Percentiles rank a stretch among this genome's conserved stretches.
These are phyloP conservation scores for Isabelozyma gotoi DNA, from an alignment of 805 yeast species.

Conservation along the genomic window DNA sequence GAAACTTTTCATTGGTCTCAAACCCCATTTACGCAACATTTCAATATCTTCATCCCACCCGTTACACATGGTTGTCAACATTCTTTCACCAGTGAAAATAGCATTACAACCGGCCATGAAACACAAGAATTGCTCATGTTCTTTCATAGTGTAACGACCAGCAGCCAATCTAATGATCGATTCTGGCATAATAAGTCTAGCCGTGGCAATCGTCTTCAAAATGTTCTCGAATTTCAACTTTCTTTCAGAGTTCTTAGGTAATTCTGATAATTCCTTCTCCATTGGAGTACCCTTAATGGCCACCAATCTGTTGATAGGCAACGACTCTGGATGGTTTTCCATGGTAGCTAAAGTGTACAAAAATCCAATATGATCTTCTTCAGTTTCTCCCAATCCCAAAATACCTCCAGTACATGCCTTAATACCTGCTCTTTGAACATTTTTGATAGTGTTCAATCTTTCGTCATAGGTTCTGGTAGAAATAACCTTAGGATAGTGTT, in stretches of 20 bases:
- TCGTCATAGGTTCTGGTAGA: conserved; percentile 73
- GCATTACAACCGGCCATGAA: conserved; percentile 81
- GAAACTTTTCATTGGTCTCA: conserved; percentile 55
- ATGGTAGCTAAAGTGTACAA: conserved; percentile 65
- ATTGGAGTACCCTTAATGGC: conserved; percentile 79
- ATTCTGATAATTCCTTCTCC: conserved; percentile 48
- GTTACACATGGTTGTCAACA: conserved; percentile 80
- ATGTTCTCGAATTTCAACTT: conserved; percentile 60
- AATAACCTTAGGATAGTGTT: conserved; percentile 71
- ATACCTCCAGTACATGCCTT: conserved; percentile 80
- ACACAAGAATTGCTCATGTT: conserved; percentile 70
- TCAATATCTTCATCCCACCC: conserved; percentile 81
- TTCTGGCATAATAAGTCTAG: conserved; percentile 71
- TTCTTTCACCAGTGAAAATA: conserved; percentile 75
- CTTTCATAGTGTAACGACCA: conserved; percentile 79
- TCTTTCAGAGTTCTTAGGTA: conserved; percentile 33
- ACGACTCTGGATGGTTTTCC: conserved; percentile 74
- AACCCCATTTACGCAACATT: conserved; percentile 71
- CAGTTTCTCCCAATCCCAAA: conserved; percentile 73
- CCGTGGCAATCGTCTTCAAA: conserved; percentile 71
- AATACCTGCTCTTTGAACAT: conserved; percentile 63
- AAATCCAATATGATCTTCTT: conserved; percentile 68
- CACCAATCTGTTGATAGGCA: conserved; percentile 79
- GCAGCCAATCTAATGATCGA: conserved; percentile 76
- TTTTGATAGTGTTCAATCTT: conserved; percentile 62